A percentile compares a stretch with the other conserved stretches of the same genome.
phyloP scores from a whole-genome alignment of 2,329 filamentous ascomycete species.

The Fusarium algeriense region DNA sequence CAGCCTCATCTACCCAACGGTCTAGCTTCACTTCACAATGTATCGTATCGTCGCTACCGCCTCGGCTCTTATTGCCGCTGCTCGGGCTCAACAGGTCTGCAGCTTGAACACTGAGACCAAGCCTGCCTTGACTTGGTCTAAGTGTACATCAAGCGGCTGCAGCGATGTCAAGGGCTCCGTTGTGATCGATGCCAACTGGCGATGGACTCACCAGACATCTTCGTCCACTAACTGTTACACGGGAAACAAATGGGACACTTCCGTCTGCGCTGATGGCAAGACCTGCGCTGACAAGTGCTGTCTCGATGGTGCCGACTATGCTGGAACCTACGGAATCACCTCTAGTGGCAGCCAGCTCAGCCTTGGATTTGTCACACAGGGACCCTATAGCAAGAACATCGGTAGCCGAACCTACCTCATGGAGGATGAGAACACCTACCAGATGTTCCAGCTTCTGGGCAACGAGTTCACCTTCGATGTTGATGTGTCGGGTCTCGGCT shows the following conservation, averaged over 20 bases:
- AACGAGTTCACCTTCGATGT: conserved; percentile 81
- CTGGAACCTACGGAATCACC: conserved; percentile 65
- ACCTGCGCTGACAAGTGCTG: conserved; percentile 64
- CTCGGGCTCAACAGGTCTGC: conserved; percentile 64
- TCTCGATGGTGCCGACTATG: conserved; percentile 66
- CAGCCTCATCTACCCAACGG: conserved; percentile 21
- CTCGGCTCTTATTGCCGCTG: conserved; percentile 46
- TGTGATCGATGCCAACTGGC: conserved; percentile 71
- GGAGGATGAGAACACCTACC: conserved; percentile 70
- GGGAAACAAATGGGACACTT: conserved; percentile 62
- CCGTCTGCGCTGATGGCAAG: conserved; percentile 55
- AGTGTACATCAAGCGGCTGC: conserved; percentile 66
- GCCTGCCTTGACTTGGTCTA: conserved; percentile 65
- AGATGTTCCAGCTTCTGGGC: conserved; percentile 73
- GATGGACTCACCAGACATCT: conserved; percentile 65
- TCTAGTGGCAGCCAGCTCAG: conserved; percentile 64
- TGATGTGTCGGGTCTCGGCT: conserved; percentile 75
- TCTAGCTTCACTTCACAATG: conserved; percentile 42
- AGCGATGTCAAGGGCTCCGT: conserved; percentile 62
- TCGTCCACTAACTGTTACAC: conserved; percentile 68
- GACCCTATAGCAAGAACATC: conserved; percentile 60
- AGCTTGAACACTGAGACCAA: conserved; percentile 62
- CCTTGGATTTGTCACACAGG: conserved; percentile 69
- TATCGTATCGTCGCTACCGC: conserved; percentile 48
- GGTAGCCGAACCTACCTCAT: conserved; percentile 74